Base-by-base conservation (phyloP, 2,329 filamentous ascomycete genomes). In the Macrophomina pseudophaseolina region DNA sequence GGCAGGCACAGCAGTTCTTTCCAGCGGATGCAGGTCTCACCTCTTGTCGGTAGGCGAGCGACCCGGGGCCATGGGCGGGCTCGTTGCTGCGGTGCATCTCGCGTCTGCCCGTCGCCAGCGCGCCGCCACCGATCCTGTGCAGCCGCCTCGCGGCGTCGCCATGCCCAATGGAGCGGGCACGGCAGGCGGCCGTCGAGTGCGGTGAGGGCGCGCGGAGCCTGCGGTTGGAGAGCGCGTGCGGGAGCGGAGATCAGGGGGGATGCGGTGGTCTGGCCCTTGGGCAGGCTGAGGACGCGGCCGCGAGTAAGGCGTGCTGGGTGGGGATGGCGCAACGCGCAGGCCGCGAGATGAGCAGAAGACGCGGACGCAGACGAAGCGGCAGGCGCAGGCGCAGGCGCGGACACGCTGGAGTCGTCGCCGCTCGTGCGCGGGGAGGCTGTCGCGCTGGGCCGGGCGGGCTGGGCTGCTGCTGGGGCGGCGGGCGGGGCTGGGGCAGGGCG, bases 41-140 rank as follows among this genome's bases (percentile, higher is more conserved):
- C 52, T 66, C 54, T 66, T 66, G 53, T 52, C 64, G 64, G 64
- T 59, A 66, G 54, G 64, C 54, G 64, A 60, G 64, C 44, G 64
- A 60, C 64, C 64, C 64, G 48, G 64, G 53, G 46, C 64, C 64
- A 53, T 60, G 64, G 64, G 18, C 64, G 64, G 52, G 64, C 56
- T 40, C 64, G 49, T 48, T 65, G 64, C 54, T 60, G 40, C 62
- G 49, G 62, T 52, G 62, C 62, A 64, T 63, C 56, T 59, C 56
- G 56, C 56, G 56, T 59, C 56, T 59, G 56, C 56, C 56, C 56
- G 56, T 59, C 56, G 59, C 59, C 59, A 51, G 44, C 44, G 59
- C 59, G 64, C 51, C 51, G 53, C 53, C 64, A 65, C 53, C 52
- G 64, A 48, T 56, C 64, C 52, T 65, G 51, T 56, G 52, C 53